These are phyloP conservation scores for Trematosphaeria pertusa DNA, from an alignment of 2,329 filamentous ascomycete species.

Conservation along the genomic window DNA sequence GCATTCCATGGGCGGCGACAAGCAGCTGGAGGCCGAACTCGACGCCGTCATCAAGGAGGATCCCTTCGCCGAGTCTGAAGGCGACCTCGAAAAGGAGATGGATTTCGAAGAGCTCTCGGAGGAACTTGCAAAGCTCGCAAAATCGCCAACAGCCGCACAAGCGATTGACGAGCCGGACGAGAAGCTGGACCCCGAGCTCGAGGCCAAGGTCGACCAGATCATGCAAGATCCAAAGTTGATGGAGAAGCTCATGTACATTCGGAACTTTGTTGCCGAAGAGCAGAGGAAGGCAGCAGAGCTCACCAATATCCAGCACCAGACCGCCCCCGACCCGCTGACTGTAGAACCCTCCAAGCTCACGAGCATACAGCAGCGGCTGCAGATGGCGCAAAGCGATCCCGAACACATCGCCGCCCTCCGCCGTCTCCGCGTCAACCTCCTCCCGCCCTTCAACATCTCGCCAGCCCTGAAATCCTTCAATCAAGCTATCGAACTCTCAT, in stretches of 20 bases:
- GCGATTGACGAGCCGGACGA: slow-evolving; percentile 19
- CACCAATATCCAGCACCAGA: slow-evolving; percentile 25
- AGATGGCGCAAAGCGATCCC: slow-evolving; percentile 32
- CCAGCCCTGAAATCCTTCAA: slow-evolving; percentile 44
- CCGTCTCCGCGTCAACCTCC: slow-evolving; percentile 35
- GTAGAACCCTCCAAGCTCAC: slow-evolving; percentile 31
- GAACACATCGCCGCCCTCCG: slow-evolving; percentile 38
- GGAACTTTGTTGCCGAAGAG: slow-evolving; percentile 29
- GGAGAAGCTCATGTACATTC: slow-evolving; percentile 42
- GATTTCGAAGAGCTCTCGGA: slow-evolving; percentile 29
- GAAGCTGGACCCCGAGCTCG: slow-evolving; percentile 35
- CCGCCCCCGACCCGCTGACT: slow-evolving; percentile 38
- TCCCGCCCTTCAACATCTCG: slow-evolving; percentile 39
- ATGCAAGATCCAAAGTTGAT: slow-evolving; percentile 42
- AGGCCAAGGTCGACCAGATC: slow-evolving; percentile 43
- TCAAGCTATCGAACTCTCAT: slow-evolving; percentile 43
- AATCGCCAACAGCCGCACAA: slow-evolving; percentile 8
- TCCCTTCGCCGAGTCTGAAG: slow-evolving; percentile 19
- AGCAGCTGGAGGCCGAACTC: slow-evolving; percentile 29
- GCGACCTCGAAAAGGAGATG: slow-evolving; percentile 25
- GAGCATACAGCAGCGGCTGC: slow-evolving; percentile 33
- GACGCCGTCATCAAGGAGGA: slow-evolving; percentile 26
- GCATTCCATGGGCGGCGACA: slow-evolving; percentile 27
- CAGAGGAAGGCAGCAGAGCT: slow-evolving; percentile 17
- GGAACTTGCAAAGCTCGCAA: slow-evolving; percentile 29